A percentile compares a stretch with the other conserved stretches of the same genome.
These are phyloP conservation scores for Penicillium palitans DNA, from an alignment of 2,329 filamentous ascomycete species.

Conservation along the genomic window DNA sequence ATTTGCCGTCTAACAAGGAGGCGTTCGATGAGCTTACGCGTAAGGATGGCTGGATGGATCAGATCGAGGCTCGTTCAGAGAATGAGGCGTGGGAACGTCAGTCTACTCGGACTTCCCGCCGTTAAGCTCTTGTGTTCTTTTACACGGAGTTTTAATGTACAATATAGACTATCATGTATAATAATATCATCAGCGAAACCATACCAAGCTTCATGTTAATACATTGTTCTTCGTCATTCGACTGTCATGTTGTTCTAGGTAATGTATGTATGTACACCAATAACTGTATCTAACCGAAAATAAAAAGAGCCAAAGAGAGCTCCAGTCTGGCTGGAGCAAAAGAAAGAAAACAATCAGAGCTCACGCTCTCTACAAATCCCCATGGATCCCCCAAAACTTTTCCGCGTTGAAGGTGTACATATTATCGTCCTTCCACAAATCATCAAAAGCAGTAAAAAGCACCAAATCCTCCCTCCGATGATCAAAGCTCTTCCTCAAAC, in stretches of 20 bases:
- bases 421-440: slow-evolving; percentile 71
- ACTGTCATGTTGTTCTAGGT: not conserved
- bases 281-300: not conserved
- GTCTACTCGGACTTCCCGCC: not conserved
- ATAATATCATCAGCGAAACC: slow-evolving; percentile 1
- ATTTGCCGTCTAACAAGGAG: slow-evolving; percentile 33
- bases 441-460: slow-evolving; percentile 78
- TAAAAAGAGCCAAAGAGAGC: too few relatives aligned
- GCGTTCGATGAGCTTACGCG: slow-evolving; percentile 31
- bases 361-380: slow-evolving; percentile 1
- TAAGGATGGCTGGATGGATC: slow-evolving; percentile 30
- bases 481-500: slow-evolving; percentile 62
- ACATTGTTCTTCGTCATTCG: not conserved
- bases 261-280: slow-evolving; percentile 4
- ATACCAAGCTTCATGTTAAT: not conserved
- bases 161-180: not conserved
- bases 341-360: not conserved
- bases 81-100: not conserved
- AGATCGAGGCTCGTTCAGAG: slow-evolving; percentile 14
- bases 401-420: slow-evolving; percentile 68
- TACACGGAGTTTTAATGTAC: not conserved
- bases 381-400: slow-evolving; percentile 69
- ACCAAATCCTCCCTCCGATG: slow-evolving; percentile 51
- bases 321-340: not conserved
- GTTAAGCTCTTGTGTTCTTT: not conserved